Base-by-base conservation (phyloP, 352 stramenopile species). In the Albugo candida region DNA sequence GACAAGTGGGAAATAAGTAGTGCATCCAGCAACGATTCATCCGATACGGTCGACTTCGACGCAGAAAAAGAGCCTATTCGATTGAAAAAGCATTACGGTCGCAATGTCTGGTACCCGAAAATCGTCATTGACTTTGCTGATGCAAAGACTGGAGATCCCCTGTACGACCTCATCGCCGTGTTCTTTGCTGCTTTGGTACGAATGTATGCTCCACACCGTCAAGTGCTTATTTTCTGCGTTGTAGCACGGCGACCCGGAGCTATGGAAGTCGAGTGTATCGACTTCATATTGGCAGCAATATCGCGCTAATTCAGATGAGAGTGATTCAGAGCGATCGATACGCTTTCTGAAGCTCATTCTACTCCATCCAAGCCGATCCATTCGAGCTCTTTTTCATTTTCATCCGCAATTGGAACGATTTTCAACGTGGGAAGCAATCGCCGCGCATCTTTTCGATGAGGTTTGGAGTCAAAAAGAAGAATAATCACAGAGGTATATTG, bases 101-200 rank as follows among this genome's bases (percentile, higher is more conserved):
- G 52, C 0, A 45, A 61, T 24, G 51, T 71, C 48, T 92, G 78
- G 78, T 48, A 56, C 45, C 74, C 78, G 6, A 62, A 53, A 11
- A 67, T 67, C 10, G 70, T 93, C 48, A 87, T 93, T 51, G 81
- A 93, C 49, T 92, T 92, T 53, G 81, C 78, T 0, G 81, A 93
- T 53, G 61, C 70, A 52, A 89, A 89, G 67, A 82, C 66, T 0
- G 81, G 78, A 19, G 81, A 93, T 54, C 76, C 78, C 44, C 45
- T 93, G 13, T 93, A 84, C 52, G 81, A 93, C 45, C 60, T 93
- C 18, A 65, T 91, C 11, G 71, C 78, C 6, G 53, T 92, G 19
- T 79, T 88, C 49, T 84, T 87, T 51, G 65, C 73, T 16, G 65
- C 70, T 27, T 46, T 92, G 66, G 78, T 92, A 31, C 24, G 24